These are phyloP conservation scores for Tetracladium maxilliforme DNA, from an alignment of 2,329 filamentous ascomycete species.

Conservation along the genomic window DNA sequence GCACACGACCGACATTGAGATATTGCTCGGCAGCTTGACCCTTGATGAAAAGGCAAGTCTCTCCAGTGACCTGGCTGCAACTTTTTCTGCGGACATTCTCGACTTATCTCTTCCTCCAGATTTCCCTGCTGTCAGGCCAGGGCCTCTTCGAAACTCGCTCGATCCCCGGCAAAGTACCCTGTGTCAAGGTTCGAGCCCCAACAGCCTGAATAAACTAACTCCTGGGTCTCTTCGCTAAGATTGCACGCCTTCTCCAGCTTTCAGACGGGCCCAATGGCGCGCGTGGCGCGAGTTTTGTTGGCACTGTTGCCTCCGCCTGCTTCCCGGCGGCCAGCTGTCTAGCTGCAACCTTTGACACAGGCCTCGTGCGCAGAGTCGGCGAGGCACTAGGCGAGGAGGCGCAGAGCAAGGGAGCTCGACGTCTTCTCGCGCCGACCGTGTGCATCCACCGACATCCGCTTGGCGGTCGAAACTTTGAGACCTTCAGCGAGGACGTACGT, in stretches of 20 bases:
- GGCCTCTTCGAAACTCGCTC: no score
- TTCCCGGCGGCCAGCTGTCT: conserved; percentile 26
- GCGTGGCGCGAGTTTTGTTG: conserved; percentile 14
- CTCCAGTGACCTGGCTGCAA: no score
- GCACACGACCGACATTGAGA: conserved; percentile 3
- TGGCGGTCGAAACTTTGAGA: conserved; percentile 13
- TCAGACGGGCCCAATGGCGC: conserved; percentile 19
- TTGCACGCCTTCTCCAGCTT: no score
- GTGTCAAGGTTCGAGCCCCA: no score
- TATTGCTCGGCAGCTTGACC: conserved; percentile 9
- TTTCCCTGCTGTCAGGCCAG: no score
- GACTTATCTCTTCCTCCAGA: no score
- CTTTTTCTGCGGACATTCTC: no score
- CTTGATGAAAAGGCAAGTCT: conserved; percentile 17
- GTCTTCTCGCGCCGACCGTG: conserved; percentile 52
- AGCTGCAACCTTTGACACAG: conserved; percentile 53
- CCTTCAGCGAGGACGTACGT: conserved; percentile 20
- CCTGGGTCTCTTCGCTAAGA: conserved; percentile 15
- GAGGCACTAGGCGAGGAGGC: conserved; percentile 53
- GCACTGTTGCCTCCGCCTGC: conserved; percentile 24
- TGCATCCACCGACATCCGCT: conserved; percentile 22
- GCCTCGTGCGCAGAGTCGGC: conserved; percentile 48
- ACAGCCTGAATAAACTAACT: no score
- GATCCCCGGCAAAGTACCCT: no score
- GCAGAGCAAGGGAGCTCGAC: conserved; percentile 53